Conservation (phyloP, 352 stramenopile genomes). For the Blastocystis sp. region DNA sequence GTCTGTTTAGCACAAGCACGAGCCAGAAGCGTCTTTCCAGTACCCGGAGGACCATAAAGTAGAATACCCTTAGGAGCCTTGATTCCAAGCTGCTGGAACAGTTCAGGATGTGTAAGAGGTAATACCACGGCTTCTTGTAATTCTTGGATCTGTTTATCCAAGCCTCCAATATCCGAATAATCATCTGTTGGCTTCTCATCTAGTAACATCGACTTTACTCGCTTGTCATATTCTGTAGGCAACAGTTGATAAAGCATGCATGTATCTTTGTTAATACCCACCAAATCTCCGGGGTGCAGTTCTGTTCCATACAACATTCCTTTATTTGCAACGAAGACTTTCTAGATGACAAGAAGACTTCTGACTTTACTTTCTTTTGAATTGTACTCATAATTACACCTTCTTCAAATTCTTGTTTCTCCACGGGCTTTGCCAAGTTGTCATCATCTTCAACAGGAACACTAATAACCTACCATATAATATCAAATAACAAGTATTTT, state of each 20-base stretch:
- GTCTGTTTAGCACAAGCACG: conserved; percentile 93
- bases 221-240: conserved; percentile 91
- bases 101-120: conserved; percentile 93
- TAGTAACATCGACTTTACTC: conserved; percentile 94
- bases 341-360: background rate
- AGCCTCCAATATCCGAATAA: conserved; percentile 83
- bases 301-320: conserved; percentile 83
- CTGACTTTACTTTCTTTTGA: conserved; percentile 30
- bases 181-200: conserved; percentile 73
- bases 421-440: conserved; percentile 9
- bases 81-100: conserved; percentile 92
- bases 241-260: conserved; percentile 97
- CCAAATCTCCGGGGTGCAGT: conserved; percentile 88
- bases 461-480: conserved; percentile 20
- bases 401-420: conserved; percentile 59
- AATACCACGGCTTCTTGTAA: conserved; percentile 93
- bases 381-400: conserved; percentile 57
- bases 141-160: conserved; percentile 97
- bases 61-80: conserved; percentile 87
- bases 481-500: background rate
- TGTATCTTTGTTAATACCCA: conserved; percentile 97
- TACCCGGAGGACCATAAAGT: conserved; percentile 88
- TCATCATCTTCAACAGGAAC: conserved; percentile 54
- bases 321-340: conserved; percentile 74
- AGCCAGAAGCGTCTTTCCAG: conserved; percentile 94